Conservation (phyloP, 2,329 filamentous ascomycete genomes). For the Arthrobotrys musiformis region DNA sequence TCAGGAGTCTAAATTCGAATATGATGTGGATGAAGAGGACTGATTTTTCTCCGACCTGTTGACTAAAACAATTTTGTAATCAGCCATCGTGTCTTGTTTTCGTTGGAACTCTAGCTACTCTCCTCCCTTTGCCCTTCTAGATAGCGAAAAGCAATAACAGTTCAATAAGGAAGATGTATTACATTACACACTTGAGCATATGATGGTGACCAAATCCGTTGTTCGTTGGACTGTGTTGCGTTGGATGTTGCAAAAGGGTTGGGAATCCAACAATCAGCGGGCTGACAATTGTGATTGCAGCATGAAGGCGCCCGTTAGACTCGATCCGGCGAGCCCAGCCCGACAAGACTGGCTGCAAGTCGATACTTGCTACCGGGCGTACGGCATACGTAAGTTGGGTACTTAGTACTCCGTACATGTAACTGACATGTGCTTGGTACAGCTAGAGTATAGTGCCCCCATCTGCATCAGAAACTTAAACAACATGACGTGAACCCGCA, state of each 20-base stretch:
- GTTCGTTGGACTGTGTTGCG: not conserved
- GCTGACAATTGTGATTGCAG: not conserved
- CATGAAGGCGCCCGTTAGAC: not conserved
- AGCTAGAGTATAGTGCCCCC: too few relatives aligned
- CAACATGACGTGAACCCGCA: constrained; percentile 36
- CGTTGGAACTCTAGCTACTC: too few relatives aligned
- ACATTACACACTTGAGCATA: too few relatives aligned
- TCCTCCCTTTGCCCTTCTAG: too few relatives aligned
- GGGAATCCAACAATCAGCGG: not conserved
- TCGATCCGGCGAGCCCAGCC: not conserved
- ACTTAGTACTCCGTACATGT: too few relatives aligned
- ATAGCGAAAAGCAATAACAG: not conserved
- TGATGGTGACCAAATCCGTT: too few relatives aligned
- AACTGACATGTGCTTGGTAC: too few relatives aligned
- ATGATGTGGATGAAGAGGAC: not conserved
- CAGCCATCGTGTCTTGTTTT: not conserved
- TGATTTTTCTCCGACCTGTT: not conserved
- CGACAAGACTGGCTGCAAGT: not conserved
- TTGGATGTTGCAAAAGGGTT: not conserved
- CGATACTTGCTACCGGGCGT: not conserved
- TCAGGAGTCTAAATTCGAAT: not conserved
- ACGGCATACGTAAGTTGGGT: not conserved
- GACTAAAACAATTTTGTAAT: not conserved
- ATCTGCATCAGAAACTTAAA: not conserved
- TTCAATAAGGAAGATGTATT: too few relatives aligned